Base-by-base conservation (phyloP, 2,329 filamentous ascomycete genomes). In the Rutstroemia sp. region DNA sequence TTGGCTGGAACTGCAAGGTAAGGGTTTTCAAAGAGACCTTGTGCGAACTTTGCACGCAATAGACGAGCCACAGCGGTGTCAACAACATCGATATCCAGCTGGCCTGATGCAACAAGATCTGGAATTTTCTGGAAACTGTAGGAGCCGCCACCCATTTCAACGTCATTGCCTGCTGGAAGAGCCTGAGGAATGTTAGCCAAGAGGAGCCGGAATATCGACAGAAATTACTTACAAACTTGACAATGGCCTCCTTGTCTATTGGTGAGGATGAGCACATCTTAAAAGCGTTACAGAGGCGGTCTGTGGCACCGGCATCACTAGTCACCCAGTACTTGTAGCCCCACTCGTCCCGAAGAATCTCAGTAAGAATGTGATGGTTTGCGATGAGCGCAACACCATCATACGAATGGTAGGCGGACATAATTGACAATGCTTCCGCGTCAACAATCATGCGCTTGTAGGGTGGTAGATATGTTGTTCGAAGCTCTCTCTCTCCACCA, bases 111-210 rank as follows among this genome's bases (percentile, higher is more conserved):
- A 16, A 89, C 76, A 49, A 89, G 76, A 27, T 80, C 74, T 5
- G 86, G 83, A 51, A 90, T 88, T 38, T 76, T 79, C 61, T 82
- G 76, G 65, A 83, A 86, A 67, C 83, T 89, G 73, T 81, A 89
- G 19, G 82, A 85, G 19, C 87, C 87, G 41, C 87, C 86, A 12
- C 87, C 87, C 87, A 89, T 89, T 65, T 90, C 87, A 12, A 87
- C 78, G 63, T 89, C 87, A 50, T 83, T 86, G 3, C 87, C 87
- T 4, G 86, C 83, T 0, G 82, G 81, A 4, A 90, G 76, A 8
- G 82, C 74, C 71, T 79, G 12, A 2, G 52, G 9, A 8, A 25
- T 12, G 8, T 54, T 48, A 46, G 45, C 21, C 19, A 37, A 9
- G 19, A 7, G 6, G 8, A 37, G 5, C n/a, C 16, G 19, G 8